Evolutionary conservation across 2,329 filamentous ascomycete genomes (phyloP).

Genomic region (Fulvia fulva): DNA sequence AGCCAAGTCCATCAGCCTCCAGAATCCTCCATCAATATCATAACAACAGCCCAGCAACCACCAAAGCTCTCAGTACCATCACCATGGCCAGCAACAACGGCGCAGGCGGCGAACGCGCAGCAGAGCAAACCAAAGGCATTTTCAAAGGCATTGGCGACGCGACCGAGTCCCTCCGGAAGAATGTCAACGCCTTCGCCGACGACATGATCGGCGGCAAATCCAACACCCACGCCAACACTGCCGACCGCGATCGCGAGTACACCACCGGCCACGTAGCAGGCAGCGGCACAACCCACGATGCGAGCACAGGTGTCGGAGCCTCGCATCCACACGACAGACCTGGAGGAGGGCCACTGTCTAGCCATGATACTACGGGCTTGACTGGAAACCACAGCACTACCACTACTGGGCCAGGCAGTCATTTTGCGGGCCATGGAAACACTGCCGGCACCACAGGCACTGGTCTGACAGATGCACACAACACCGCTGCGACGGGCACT

Average conservation of each 20-base stretch:
- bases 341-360: background rate
- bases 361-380: background rate
- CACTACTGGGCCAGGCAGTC: background rate
- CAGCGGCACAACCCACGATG: slow-evolving; percentile 1
- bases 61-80: slow-evolving; percentile 1
- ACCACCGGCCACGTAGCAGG: slow-evolving; percentile 3
- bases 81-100: slow-evolving; percentile 7
- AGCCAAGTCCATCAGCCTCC: background rate
- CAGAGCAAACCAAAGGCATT: slow-evolving; percentile 25
- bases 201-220: slow-evolving; percentile 19
- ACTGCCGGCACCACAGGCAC: background rate
- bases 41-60: slow-evolving; percentile 8
- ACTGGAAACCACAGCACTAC: background rate
- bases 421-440: background rate
- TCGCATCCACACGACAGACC: background rate
- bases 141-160: slow-evolving; percentile 22
- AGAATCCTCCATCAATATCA: background rate
- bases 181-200: slow-evolving; percentile 30
- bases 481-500: background rate
- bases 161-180: slow-evolving; percentile 26
- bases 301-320: background rate
- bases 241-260: slow-evolving; percentile 17
- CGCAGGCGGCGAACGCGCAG: slow-evolving; percentile 26
- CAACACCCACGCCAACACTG: slow-evolving; percentile 19
- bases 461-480: background rate